Evolutionary conservation across 2,329 filamentous ascomycete species (phyloP).

Genomic region (Ascochyta fabae): DNA sequence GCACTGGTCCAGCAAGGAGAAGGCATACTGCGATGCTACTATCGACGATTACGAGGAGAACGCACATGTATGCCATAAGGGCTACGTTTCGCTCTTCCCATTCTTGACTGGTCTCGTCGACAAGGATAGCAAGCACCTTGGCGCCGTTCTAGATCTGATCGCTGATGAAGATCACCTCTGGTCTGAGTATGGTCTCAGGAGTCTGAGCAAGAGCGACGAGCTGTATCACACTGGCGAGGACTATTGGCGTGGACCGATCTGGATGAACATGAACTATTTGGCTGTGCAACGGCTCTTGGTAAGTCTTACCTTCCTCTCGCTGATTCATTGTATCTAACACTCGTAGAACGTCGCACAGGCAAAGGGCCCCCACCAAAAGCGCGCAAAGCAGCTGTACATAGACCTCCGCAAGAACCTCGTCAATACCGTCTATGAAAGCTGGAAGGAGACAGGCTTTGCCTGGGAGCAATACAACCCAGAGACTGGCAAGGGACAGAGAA

Average conservation of each 20-base stretch:
- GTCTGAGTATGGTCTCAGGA: slow-evolving; percentile 86
- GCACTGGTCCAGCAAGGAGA: slow-evolving; percentile 83
- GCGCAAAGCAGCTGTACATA: slow-evolving; percentile 76
- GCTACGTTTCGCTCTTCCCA: slow-evolving; percentile 92
- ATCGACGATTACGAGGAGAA: slow-evolving; percentile 96
- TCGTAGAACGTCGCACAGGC: slow-evolving; percentile 67
- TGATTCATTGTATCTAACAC: slow-evolving; percentile 7
- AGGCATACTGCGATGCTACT: slow-evolving; percentile 92
- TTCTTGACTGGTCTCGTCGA: slow-evolving; percentile 84
- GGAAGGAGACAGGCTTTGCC: slow-evolving; percentile 91
- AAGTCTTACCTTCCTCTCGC: slow-evolving; percentile 13
- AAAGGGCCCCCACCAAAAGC: slow-evolving; percentile 69
- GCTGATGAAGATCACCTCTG: slow-evolving; percentile 85
- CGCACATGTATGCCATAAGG: slow-evolving; percentile 89
- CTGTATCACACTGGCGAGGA: slow-evolving; percentile 92
- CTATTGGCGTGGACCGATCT: slow-evolving; percentile 95
- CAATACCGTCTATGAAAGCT: slow-evolving; percentile 84
- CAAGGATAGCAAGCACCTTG: slow-evolving; percentile 75
- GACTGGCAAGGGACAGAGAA: slow-evolving; percentile 90
- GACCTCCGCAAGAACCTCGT: slow-evolving; percentile 83
- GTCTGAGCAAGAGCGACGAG: slow-evolving; percentile 81
- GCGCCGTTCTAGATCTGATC: slow-evolving; percentile 77
- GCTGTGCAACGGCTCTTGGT: slow-evolving; percentile 77
- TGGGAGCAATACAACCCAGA: slow-evolving; percentile 99
- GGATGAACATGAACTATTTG: slow-evolving; percentile 98